phyloP scores from a whole-genome alignment of 129 eudicot genomes.

The Silybum marianum region DNA sequence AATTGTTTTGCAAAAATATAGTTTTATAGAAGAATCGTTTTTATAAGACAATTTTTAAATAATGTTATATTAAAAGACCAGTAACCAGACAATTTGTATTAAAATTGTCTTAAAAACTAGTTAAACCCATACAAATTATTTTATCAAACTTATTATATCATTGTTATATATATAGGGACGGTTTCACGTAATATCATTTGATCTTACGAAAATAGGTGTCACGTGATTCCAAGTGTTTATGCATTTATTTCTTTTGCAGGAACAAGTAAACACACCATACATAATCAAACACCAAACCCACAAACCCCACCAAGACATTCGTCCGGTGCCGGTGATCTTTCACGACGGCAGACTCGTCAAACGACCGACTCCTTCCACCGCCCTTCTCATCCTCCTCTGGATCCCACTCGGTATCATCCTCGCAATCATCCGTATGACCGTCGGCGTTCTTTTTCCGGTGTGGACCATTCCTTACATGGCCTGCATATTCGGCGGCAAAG shows the following conservation, averaged over 20 bases:
- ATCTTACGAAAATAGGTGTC: no score
- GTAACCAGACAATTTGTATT: no score
- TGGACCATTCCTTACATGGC: conserved; percentile 59
- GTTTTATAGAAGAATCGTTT: no score
- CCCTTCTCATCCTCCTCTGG: conserved; percentile 81
- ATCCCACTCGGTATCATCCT: conserved; percentile 74
- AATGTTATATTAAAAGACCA: no score
- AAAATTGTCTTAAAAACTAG: no score
- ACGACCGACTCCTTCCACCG: conserved; percentile 77
- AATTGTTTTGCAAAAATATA: no score
- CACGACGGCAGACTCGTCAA: conserved; percentile 91
- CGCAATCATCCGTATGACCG: conserved; percentile 56
- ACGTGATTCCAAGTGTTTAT: no score
- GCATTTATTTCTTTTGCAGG: conserved; percentile 40
- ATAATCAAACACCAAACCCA: conserved; percentile 26
- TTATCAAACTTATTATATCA: no score
- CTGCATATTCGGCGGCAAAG: conserved; percentile 57
- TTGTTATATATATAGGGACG: no score
- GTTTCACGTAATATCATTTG: no score
- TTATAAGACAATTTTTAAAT: no score
- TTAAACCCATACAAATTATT: no score
- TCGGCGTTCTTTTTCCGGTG: conserved; percentile 69
- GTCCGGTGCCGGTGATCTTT: conserved; percentile 87
- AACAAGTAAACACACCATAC: conserved; percentile 61
- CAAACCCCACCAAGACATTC: conserved; percentile 38